Evolutionary conservation across 2,329 filamentous ascomycete genomes (phyloP).

Genomic region (Remersonia thermophila): DNA sequence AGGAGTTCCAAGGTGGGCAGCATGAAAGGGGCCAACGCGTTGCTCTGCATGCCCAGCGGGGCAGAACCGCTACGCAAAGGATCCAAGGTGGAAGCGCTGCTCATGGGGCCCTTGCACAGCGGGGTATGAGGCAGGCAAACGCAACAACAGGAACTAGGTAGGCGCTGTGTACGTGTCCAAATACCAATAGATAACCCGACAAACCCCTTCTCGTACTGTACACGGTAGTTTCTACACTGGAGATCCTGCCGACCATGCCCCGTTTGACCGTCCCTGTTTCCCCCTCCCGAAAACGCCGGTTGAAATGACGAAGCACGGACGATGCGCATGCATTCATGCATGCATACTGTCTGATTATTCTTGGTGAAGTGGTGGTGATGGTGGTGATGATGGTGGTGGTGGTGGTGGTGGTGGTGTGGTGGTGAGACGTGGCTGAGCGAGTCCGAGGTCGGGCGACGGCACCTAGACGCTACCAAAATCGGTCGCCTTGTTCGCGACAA

Average conservation of each 20-base stretch:
- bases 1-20: conserved; percentile 83
- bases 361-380: conserved; percentile 6
- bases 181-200: conserved; percentile 8
- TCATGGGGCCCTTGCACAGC: conserved; percentile 50
- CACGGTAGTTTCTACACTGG: conserved; percentile 9
- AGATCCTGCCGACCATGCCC: conserved; percentile 15
- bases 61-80: conserved; percentile 57
- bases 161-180: neutral
- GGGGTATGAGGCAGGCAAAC: conserved; percentile 10
- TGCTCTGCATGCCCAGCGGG: conserved; percentile 62
- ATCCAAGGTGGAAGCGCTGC: conserved; percentile 58
- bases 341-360: conserved; percentile 8
- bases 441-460: neutral
- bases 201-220: conserved; percentile 14
- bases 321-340: too few species aligned
- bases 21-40: conserved; percentile 74
- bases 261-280: conserved; percentile 13
- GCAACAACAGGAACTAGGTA: too few species aligned
- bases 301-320: neutral
- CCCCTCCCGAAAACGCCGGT: conserved; percentile 16
- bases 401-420: too few species aligned
- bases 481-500: conserved; percentile 71
- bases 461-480: conserved; percentile 46
- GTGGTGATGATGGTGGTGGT: too few species aligned
- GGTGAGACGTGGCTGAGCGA: conserved; percentile 2